phyloP scores from a whole-genome alignment of 176 grass and related monocot species.

The Oryza officinalis region DNA sequence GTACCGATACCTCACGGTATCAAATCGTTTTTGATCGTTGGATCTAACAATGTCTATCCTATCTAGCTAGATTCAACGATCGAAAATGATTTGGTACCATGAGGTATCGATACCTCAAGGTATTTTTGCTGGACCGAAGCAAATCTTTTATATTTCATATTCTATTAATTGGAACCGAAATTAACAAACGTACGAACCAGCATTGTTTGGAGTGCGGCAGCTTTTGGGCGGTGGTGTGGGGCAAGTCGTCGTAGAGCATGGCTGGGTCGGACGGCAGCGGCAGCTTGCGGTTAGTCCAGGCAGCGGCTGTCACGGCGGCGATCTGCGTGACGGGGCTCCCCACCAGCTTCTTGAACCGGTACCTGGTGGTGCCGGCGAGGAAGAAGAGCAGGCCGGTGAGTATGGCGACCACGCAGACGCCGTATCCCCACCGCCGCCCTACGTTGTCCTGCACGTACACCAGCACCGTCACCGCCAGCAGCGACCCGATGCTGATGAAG shows the following conservation, averaged over 20 bases:
- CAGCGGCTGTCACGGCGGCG: conserved; percentile 30
- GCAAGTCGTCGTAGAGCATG: conserved; percentile 11
- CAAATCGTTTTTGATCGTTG: too few species aligned
- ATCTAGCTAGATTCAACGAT: too few species aligned
- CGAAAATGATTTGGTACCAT: too few species aligned
- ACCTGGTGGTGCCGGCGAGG: conserved; percentile 40
- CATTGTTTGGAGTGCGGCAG: conserved; percentile 46
- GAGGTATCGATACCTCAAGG: too few species aligned
- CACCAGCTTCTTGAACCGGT: conserved; percentile 63
- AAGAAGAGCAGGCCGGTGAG: conserved; percentile 37
- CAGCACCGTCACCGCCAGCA: conserved; percentile 53
- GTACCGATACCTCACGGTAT: too few species aligned
- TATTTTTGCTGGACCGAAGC: too few species aligned
- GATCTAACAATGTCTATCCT: too few species aligned
- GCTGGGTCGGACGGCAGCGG: conserved; percentile 39
- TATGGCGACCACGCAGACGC: conserved; percentile 46
- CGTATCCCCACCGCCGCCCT: conserved; percentile 50
- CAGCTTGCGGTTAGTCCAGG: conserved; percentile 45
- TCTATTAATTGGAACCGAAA: too few species aligned
- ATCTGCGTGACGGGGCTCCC: conserved; percentile 56
- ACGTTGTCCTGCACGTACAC: conserved; percentile 57
- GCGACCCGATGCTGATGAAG: conserved; percentile 55
- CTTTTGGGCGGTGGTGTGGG: neutral
- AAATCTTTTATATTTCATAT: too few species aligned
- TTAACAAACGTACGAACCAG: too few species aligned